Evolutionary conservation across 176 grass and related monocot species (phyloP).

Genomic region (Avena insularis): DNA sequence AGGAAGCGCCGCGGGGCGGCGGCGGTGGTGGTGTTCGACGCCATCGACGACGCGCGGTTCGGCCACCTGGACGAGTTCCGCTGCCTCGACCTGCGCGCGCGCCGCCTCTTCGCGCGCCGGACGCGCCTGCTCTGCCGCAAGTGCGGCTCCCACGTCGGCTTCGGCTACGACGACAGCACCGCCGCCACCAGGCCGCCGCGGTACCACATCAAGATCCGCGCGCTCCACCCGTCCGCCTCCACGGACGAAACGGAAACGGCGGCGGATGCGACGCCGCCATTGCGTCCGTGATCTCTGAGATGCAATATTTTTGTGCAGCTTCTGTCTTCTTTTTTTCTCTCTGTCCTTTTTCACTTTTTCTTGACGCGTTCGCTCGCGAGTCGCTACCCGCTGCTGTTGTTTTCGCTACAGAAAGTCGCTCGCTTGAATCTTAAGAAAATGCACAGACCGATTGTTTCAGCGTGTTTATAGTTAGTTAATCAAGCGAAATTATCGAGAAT

Average conservation of each 20-base stretch:
- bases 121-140: conserved; percentile 66
- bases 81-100: conserved; percentile 51
- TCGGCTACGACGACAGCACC: conserved; percentile 46
- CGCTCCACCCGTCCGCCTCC: conserved; percentile 41
- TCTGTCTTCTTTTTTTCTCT: neutral
- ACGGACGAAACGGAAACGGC: neutral
- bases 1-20: neutral
- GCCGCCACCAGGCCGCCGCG: neutral
- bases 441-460: neutral
- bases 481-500: too few relatives aligned
- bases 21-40: conserved; percentile 54
- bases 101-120: conserved; percentile 46
- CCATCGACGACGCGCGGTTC: conserved; percentile 71
- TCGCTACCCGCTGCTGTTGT: neutral
- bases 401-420: neutral
- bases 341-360: neutral
- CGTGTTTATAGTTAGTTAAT: too few relatives aligned
- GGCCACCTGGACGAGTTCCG: conserved; percentile 62
- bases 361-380: neutral
- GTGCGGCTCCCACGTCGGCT: conserved; percentile 56
- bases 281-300: neutral
- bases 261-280: neutral
- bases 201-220: conserved; percentile 57
- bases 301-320: neutral
- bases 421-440: neutral